These are phyloP conservation scores for Sphagnum tenellum DNA, from an alignment of 225 moss, liverwort and hornwort species.

Conservation along the genomic window DNA sequence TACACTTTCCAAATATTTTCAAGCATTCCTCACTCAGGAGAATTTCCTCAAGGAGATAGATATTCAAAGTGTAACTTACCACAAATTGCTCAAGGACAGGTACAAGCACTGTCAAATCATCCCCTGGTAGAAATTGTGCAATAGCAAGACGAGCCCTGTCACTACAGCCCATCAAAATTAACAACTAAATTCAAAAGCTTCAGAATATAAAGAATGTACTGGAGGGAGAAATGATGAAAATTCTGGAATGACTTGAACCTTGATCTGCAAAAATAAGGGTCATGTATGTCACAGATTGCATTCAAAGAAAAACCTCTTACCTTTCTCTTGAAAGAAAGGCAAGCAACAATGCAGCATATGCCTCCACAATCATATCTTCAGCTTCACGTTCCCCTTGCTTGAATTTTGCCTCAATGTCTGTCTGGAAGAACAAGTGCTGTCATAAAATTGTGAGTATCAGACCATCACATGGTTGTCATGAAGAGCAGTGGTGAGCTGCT, in stretches of 20 bases:
- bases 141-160: constrained; percentile 74
- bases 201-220: too few species aligned
- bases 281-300: too few species aligned
- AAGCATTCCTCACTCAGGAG: not conserved
- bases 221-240: too few species aligned
- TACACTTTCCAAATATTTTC: not conserved
- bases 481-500: too few species aligned
- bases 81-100: constrained; percentile 96
- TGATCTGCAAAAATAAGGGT: too few species aligned
- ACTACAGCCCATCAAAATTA: constrained; percentile 25
- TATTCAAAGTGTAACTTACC: constrained; percentile 30
- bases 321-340: constrained; percentile 89
- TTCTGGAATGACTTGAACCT: too few species aligned
- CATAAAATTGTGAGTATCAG: too few species aligned
- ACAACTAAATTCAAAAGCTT: not conserved
- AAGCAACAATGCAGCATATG: constrained; percentile 85
- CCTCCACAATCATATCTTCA: constrained; percentile 98
- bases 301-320: constrained; percentile 15
- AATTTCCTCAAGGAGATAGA: not conserved
- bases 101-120: constrained; percentile 68
- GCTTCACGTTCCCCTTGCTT: constrained; percentile 97
- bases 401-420: constrained; percentile 76
- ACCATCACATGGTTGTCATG: too few species aligned
- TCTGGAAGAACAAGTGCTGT: constrained; percentile 17
- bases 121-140: constrained; percentile 76